phyloP scores from a whole-genome alignment of 345 rosid genomes.

The Boechera stricta region DNA sequence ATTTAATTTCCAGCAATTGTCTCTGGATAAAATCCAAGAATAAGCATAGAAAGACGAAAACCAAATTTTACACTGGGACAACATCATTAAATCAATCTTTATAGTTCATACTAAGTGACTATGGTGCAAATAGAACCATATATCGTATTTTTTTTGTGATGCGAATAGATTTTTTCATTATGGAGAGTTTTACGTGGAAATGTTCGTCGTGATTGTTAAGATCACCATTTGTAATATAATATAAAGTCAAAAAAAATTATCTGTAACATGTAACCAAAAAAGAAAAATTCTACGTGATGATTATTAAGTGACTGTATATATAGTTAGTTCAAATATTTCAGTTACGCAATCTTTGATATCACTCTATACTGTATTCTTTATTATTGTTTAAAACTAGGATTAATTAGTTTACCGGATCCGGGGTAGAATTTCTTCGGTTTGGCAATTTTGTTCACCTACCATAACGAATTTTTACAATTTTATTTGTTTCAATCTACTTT shows the following conservation, averaged over 20 bases:
- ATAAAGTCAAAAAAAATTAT: neutral
- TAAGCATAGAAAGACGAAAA: too few species aligned
- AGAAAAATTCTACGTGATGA: neutral
- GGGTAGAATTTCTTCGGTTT: conserved; percentile 44
- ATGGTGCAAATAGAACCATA: neutral
- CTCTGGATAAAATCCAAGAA: too few species aligned
- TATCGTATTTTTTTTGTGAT: neutral
- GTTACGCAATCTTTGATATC: too few species aligned
- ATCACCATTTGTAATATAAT: neutral
- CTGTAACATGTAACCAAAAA: neutral
- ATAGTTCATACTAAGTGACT: neutral
- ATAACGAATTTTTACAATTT: conserved; percentile 41
- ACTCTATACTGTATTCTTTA: neutral
- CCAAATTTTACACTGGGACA: too few species aligned
- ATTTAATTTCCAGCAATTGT: too few species aligned
- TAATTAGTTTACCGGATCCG: conserved; percentile 22
- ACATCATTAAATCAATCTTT: neutral
- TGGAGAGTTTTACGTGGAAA: too few species aligned
- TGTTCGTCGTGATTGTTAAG: neutral
- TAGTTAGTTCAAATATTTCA: neutral
- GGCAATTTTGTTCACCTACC: conserved; percentile 53
- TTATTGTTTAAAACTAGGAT: neutral
- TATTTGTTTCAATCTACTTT: conserved; percentile 3
- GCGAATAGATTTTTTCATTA: too few species aligned
- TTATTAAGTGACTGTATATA: neutral